A percentile compares a stretch with the other conserved stretches of the same genome.
Conservation (phyloP, 73 alveolate genomes). For the Effrenium voratum region DNA sequence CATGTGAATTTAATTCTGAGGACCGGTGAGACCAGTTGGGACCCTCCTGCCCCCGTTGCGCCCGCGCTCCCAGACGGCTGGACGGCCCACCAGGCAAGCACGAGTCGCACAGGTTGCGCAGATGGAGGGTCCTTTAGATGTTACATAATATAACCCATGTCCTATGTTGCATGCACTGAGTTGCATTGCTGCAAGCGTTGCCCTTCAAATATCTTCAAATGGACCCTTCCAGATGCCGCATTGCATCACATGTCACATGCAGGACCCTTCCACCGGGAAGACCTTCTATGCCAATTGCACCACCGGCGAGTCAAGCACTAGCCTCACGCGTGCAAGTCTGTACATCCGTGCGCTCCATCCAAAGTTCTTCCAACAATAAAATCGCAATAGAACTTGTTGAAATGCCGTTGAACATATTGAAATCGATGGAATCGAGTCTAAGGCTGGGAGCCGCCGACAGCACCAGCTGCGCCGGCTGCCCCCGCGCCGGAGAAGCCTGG, state of each 20-base stretch:
- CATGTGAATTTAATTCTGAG: background rate
- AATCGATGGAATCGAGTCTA: background rate
- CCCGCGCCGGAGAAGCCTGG: conserved; percentile 68
- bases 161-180: no score
- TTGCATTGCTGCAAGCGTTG: no score
- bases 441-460: conserved; percentile 66
- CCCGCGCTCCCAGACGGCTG: conserved; percentile 68
- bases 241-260: no score
- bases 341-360: no score
- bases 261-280: conserved; percentile 71
- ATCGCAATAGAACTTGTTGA: background rate
- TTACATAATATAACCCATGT: no score
- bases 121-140: no score
- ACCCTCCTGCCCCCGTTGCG: conserved; percentile 69
- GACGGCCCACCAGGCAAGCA: conserved; percentile 88
- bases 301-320: conserved; percentile 67
- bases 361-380: no score
- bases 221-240: no score
- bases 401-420: background rate
- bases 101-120: no score
- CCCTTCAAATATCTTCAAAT: no score
- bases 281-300: conserved; percentile 75
- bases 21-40: conserved; percentile 94
- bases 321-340: background rate
- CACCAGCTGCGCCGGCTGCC: conserved; percentile 64